A percentile compares a stretch with the other conserved stretches of the same genome.
Conservation (phyloP, 2,329 filamentous ascomycete species). For the Colletotrichum liriopes region DNA sequence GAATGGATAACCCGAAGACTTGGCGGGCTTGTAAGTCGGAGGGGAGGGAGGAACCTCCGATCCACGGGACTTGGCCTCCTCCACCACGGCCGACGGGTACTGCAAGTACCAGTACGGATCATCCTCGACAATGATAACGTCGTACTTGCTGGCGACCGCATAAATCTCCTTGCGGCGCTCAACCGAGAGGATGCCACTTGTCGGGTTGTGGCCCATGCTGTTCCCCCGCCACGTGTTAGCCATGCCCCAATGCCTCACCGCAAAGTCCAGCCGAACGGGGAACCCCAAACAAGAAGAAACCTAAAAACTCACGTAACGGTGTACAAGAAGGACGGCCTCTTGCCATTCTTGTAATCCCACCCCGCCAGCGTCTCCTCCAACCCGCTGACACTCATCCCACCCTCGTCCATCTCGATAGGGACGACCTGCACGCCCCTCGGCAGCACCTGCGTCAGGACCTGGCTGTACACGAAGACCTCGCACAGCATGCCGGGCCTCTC, state of each 20-base stretch:
- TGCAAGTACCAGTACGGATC: constrained; percentile 98
- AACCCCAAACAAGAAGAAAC: not conserved
- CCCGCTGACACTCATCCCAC: constrained; percentile 84
- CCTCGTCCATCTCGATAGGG: constrained; percentile 81
- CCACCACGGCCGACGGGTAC: constrained; percentile 78
- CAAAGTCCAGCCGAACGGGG: not conserved
- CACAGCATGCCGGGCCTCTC: constrained; percentile 84
- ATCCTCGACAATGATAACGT: constrained; percentile 93
- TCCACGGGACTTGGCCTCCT: constrained; percentile 65
- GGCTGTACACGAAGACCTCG: constrained; percentile 87
- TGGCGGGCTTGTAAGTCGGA: constrained; percentile 49
- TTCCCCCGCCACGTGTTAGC: constrained; percentile 39
- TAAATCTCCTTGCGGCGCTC: constrained; percentile 85
- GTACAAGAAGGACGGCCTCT: constrained; percentile 87
- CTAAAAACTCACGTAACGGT: constrained; percentile 82
- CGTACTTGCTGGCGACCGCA: constrained; percentile 83
- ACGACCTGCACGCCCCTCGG: constrained; percentile 82
- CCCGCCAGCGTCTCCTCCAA: constrained; percentile 84
- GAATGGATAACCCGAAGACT: constrained; percentile 78
- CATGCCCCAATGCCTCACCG: constrained; percentile 1
- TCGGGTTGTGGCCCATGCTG: constrained; percentile 84
- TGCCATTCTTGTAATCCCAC: constrained; percentile 84
- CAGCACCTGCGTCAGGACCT: constrained; percentile 76
- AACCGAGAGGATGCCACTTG: constrained; percentile 81
- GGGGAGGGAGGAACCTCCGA: constrained; percentile 49